Evolutionary conservation across 164 flowering plant genomes (phyloP), one percentile per base, ranked within the genome.

Genomic region (Nelumbo lutea): DNA sequence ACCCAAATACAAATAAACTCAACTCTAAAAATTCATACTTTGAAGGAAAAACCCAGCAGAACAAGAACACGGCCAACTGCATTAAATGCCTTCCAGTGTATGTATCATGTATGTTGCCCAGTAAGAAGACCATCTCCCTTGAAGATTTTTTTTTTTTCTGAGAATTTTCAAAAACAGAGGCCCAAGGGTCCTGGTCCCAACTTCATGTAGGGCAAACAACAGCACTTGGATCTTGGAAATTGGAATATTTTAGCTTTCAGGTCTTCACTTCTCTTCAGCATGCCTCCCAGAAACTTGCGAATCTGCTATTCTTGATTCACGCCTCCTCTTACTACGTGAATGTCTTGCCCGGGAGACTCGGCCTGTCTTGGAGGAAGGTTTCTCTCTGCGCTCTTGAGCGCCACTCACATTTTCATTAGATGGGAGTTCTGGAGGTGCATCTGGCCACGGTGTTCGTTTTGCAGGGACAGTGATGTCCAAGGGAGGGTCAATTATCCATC

Each of bases 371-470:
- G 84, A 5, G 38, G 79, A 59, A 59, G 59, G 89, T 77, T 86
- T 88, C 67, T 77, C 84, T 13, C 66, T 67, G 39, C 64, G 82
- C 52, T 87, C 91, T 70, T 72, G 79, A 58, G 68, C 70, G 65
- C 5, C 65, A 39, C 11, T 72, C 52, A 56, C 70, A 53, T 81
- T 89, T 69, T 74, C 85, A 53, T 48, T 64, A 39, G 81, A 62
- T 15, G 85, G 90, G 65, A 94, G 88, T 75, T 94, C 98, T 47
- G 95, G 97, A 78, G 96, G 93, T 71, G 83, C 85, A 79, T 94
- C 97, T 3, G 96, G 97, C 98, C 98, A 92, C 48, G 98, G 94
- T 27, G 97, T 95, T 60, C 82, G 91, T 74, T 88, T 95, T 5
- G 98, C 88, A 42, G 94, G 88, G 68, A 95, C 94, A 11, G 97